Evolutionary conservation across 768 basidiomycete species (phyloP), one percentile per base, ranked within the genome.

Genomic region (Daedaleopsis sinensis): DNA sequence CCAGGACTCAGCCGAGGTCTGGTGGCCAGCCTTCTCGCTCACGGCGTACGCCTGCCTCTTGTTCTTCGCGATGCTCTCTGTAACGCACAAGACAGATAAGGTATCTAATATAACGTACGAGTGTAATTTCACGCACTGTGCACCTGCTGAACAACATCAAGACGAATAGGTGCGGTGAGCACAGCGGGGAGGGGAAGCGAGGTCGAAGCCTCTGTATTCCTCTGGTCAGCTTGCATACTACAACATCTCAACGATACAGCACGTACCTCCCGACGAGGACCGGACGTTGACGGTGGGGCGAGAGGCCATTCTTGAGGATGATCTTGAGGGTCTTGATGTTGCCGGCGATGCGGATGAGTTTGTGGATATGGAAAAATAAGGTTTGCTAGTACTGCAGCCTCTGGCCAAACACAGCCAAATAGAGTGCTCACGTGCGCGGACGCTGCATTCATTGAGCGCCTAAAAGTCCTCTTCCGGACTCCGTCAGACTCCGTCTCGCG

Each of bases 1-100:
- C 97, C 97, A 99, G 38, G 96, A 98, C 79, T 98, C 96, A 65
- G 97, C 96, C 64, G 89, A 92, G 69, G 97, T 98, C 80, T 99
- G 96, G 84, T 98, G 94, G 70, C 97, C 97, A 61, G 97, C 97
- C 81, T 98, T 97, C 79, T 92, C 90, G 78, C 88, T 91, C 74
- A 98, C 97, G 70, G 96, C 82, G 79, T 98, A 98, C 27, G 96
- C 88, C 82, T 98, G 96, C 72, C 96, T 88, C 80, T 85, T 92
- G 88, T 98, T 97, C 89, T 97, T 97, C 59, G 93, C 93, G 73
- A 98, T 88, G 81, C 92, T 94, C 88, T 96, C 95, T 97, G 62
- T 44, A 32, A 32, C 27, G 7, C 27, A 32, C 27, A 6, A 49
- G 7, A 15, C 21, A 13, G 0, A 13, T 49, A 6, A 49, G 47